Conservation (phyloP, 2,329 filamentous ascomycete genomes). For the Trichoderma harzianum region DNA sequence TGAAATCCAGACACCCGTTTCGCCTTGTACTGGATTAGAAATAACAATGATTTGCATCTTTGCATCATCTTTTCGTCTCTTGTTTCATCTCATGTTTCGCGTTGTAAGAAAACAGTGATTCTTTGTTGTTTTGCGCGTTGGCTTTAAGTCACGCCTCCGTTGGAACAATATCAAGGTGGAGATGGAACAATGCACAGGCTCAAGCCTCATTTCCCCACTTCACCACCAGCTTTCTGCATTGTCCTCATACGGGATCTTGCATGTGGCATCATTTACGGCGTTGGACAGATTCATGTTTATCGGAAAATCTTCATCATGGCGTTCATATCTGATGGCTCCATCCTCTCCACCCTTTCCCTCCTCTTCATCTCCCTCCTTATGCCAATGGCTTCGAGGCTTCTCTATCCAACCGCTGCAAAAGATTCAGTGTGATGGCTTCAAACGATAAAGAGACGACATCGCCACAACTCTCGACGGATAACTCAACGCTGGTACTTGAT, state of each 20-base stretch:
- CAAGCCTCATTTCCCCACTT: neutral
- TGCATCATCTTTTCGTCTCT: neutral
- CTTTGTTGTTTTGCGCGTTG: neutral
- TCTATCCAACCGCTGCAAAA: neutral
- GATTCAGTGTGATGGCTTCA: conserved; percentile 3
- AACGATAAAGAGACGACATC: neutral
- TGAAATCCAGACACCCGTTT: neutral
- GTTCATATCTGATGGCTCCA: neutral
- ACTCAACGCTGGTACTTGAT: neutral
- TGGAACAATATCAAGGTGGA: conserved; percentile 19
- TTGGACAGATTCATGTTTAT: neutral
- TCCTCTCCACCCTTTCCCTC: neutral
- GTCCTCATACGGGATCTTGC: conserved; percentile 1
- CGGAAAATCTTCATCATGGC: neutral
- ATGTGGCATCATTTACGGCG: neutral
- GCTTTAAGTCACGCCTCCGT: neutral
- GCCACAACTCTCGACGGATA: neutral
- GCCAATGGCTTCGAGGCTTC: neutral
- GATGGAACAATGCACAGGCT: neutral
- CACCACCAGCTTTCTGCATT: neutral
- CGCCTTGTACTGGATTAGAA: neutral
- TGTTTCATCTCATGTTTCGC: neutral
- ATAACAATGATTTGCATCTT: neutral
- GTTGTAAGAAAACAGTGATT: neutral
- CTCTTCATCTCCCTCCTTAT: neutral